Base-by-base conservation (phyloP, 345 rosid species). In the Garcia nutans region DNA sequence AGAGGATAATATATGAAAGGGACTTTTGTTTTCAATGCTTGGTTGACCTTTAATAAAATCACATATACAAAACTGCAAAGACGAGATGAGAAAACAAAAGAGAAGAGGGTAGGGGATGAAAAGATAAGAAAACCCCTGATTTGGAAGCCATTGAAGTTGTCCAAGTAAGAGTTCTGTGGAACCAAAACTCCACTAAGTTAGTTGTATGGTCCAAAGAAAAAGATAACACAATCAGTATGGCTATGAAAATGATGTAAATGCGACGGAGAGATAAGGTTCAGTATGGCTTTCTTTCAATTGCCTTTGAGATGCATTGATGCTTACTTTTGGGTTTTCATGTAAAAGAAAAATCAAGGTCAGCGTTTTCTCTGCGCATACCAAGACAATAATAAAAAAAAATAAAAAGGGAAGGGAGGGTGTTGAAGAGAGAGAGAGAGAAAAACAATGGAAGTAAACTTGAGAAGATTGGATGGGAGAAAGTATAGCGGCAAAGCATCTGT, bases 361-460 rank as follows among this genome's bases (percentile, higher is more conserved):
- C 86, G 77, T 83, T 77, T 66, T 74, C 60, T 12, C 44, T n/a
- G 80, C 79, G 83, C 86, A 4, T 44, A 23, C 64, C 37, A 68
- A 7, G 61, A 77, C 67, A 54, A 15, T 52, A 59, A 19, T 12
- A 26, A 16, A 22, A 37, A 37, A 37, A 37, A 37, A 3, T 31
- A 31, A 31, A 31, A 31, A 31, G 37, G 3, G 3, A 31, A 31
- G 3, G 37, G 3, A 33, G 4, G 37, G 5, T n/a, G 31, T 28
- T 28, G 31, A 2, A 2, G 31, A 70, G 31, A 2, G 41, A 37
- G 41, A 37, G 41, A 37, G 41, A 37, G 41, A 37, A 6, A 33
- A 6, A 65, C 60, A 70, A 33, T 59, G 66, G 72, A 56, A 19
- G 28, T 42, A 67, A 55, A 73, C 23, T 45, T 20, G 10, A 65